Percentiles rank a stretch among this genome's conserved stretches.
Evolutionary conservation across 73 alveolate species (phyloP).

Genomic region (Effrenium voratum): DNA sequence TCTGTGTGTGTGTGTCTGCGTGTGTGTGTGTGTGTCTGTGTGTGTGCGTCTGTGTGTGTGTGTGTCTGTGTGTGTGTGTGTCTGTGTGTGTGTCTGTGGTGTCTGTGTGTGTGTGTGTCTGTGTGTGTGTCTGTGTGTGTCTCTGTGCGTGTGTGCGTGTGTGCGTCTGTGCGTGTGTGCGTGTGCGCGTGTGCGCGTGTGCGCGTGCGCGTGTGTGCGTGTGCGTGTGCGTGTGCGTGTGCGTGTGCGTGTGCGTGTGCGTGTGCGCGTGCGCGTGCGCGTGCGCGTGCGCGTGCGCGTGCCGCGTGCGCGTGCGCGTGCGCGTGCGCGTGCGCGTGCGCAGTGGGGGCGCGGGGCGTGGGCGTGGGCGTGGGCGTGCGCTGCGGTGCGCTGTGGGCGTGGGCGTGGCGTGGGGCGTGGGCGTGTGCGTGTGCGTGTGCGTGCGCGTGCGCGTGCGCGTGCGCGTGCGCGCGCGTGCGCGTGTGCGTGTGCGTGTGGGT

Average conservation of each 20-base stretch:
- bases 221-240: background rate
- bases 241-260: background rate
- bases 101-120: background rate
- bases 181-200: background rate
- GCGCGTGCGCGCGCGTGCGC: background rate
- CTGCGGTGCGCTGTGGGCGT: no score
- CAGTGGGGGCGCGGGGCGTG: background rate
- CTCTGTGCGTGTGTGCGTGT: background rate
- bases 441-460: background rate
- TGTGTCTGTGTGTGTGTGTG: no score
- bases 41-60: no score
- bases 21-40: no score
- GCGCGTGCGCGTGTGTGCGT: background rate
- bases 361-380: background rate
- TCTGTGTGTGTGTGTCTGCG: no score
- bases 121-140: background rate
- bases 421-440: slow-evolving; percentile 11
- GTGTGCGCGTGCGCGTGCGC: background rate
- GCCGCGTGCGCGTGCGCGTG: background rate
- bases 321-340: background rate
- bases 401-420: no score
- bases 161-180: background rate
- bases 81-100: background rate
- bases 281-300: background rate
- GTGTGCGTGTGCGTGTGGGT: no score